Base-by-base conservation (phyloP, 2,329 filamentous ascomycete genomes). In the Stachybotrys chartarum region DNA sequence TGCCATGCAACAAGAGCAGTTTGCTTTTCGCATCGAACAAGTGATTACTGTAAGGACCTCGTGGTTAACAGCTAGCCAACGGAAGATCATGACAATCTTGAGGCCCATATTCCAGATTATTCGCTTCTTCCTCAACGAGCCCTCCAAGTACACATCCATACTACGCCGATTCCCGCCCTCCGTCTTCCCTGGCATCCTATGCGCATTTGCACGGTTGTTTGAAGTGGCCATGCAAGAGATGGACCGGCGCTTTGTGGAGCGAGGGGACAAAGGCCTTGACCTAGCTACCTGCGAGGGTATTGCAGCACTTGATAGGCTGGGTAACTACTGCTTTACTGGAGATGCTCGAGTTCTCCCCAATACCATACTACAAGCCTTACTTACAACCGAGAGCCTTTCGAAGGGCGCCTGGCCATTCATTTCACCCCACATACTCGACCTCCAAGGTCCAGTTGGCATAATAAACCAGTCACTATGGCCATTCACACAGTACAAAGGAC, bases 31-130 rank as follows among this genome's bases (percentile, higher is more conserved):
- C 18, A n/a, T 59, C 7, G 46, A 59, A 54, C 45, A 58, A 35
- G 58, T 59, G 2, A 44, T 59, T 1, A 52, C 50, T 3, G 30
- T 59, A 5, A 17, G 55, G 18, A 30, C 54, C 17, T 7, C 14
- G 14, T 12, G 31, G 6, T 51, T 59, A 17, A 16, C 52, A 10
- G 14, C 18, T 42, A 3, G 11, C 5, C 11, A 55, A 31, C 30
- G 53, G 24, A 56, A 51, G 46, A 56, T 59, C n/a, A 5, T 39
- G 17, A 32, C 50, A 5, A 35, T 59, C 16, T 39, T 59, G 16
- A 7, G 44, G 30, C 54, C 54, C 12, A 55, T 59, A 50, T 59
- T 58, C 35, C 30, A 59, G 48, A 49, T 59, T 4, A 58, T 58
- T 24, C 48, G 51, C 30, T 56, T 59, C 51, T 58, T 59, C 54